Conservation (phyloP, 2,329 filamentous ascomycete species). For the Pseudocercospora macadamiae region DNA sequence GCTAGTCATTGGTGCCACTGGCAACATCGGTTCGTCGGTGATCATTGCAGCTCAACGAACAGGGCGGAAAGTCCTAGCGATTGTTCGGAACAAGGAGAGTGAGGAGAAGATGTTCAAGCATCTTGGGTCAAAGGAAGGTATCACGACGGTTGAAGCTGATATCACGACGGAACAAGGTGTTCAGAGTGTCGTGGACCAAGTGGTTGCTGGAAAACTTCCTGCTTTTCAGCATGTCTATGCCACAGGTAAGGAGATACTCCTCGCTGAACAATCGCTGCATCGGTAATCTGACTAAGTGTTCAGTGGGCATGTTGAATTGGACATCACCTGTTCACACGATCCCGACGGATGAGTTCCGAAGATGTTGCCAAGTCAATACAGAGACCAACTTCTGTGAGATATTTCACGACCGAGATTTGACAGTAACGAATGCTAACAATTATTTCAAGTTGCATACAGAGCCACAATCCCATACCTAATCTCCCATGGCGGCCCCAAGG, state of each 20-base stretch:
- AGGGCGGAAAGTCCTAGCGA: slow-evolving; percentile 39
- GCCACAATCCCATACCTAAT: slow-evolving; percentile 39
- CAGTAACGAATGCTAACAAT: background rate
- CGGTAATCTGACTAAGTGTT: no score
- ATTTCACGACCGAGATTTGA: background rate
- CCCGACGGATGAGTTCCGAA: slow-evolving; percentile 26
- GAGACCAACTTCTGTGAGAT: slow-evolving; percentile 38
- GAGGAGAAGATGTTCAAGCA: slow-evolving; percentile 40
- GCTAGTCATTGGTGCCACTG: slow-evolving; percentile 44
- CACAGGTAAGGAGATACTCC: slow-evolving; percentile 6
- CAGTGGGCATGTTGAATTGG: slow-evolving; percentile 33
- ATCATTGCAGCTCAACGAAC: slow-evolving; percentile 37
- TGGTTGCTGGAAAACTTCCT: slow-evolving; percentile 39
- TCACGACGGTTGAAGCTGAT: slow-evolving; percentile 34
- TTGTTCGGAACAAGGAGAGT: slow-evolving; percentile 42
- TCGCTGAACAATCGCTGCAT: no score
- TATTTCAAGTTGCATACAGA: slow-evolving; percentile 12
- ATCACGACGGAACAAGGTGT: slow-evolving; percentile 38
- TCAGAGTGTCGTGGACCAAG: slow-evolving; percentile 38
- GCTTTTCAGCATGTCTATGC: slow-evolving; percentile 44
- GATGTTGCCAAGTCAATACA: slow-evolving; percentile 29
- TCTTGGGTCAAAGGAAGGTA: slow-evolving; percentile 25
- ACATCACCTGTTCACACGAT: slow-evolving; percentile 28
- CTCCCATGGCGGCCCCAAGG: slow-evolving; percentile 29
- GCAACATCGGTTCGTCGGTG: slow-evolving; percentile 43